These are phyloP conservation scores for Lipomyces oligophaga DNA, from an alignment of 805 yeast species.

Conservation along the genomic window DNA sequence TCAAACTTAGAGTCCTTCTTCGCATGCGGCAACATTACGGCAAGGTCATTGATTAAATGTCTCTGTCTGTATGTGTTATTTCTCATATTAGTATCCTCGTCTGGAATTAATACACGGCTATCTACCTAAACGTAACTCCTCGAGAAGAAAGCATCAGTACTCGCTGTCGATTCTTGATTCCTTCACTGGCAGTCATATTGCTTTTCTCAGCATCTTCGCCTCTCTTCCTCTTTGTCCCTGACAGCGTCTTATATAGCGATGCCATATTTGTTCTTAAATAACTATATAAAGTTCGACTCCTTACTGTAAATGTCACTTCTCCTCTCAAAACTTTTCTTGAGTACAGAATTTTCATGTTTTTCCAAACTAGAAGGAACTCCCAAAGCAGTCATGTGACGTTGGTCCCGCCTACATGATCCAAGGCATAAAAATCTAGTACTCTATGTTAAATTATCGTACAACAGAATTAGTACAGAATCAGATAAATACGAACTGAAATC, in stretches of 20 bases:
- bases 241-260: slow-evolving; percentile 64
- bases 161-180: slow-evolving; percentile 24
- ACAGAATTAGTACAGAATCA: too few species aligned
- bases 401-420: too few species aligned
- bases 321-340: too few species aligned
- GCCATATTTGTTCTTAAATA: too few species aligned
- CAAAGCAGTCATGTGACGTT: too few species aligned
- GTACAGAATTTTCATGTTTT: too few species aligned
- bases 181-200: not conserved
- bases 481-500: too few species aligned
- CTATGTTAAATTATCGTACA: too few species aligned
- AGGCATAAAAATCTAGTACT: too few species aligned
- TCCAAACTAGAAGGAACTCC: too few species aligned
- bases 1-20: slow-evolving; percentile 96
- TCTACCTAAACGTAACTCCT: slow-evolving; percentile 65
- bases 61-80: slow-evolving; percentile 61
- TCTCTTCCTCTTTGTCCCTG: slow-evolving; percentile 45
- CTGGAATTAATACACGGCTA: not conserved
- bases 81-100: not conserved
- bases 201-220: slow-evolving; percentile 34
- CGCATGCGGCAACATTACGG: slow-evolving; percentile 81
- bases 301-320: too few species aligned
- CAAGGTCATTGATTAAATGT: slow-evolving; percentile 80
- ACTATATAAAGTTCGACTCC: too few species aligned
- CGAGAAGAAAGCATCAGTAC: slow-evolving; percentile 86